Evolutionary conservation across 129 eudicot species (phyloP), one percentile per base, ranked within the genome.

Genomic region (Cynara cardunculus): DNA sequence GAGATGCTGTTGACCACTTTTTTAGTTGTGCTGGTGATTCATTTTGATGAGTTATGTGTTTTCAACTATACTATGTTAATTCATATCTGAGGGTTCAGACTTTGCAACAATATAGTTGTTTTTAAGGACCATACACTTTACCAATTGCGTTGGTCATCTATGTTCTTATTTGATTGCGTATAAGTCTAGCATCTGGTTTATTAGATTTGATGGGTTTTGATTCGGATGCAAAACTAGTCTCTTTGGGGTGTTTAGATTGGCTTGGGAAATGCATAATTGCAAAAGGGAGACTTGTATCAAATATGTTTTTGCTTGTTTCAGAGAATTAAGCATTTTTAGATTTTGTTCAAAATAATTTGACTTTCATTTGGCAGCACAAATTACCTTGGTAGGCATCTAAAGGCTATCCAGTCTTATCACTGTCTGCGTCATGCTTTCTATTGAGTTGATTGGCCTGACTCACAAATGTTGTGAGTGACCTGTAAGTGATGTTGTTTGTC

Each of bases 1-100:
- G 79, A 56, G 69, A 75, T 75, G 49, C 22, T 75, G 79, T 64
- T 64, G 26, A 56, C 79, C 11, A 76, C 72, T 62, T 12, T 76
- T 2, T 76, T 21, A 62, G 41, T 32, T 76, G 61, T 21, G 69
- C 16, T n/a, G 2, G 35, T 74, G 78, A 74, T 37, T 26, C 44
- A 30, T 75, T 31, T 76, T 61, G 59, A 76, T 56, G 12, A 26
- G 27, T 49, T 27, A 74, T 49, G 30, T 76, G 72, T 2, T 49
- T 30, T 31, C 5, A 75, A 22, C 21, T 19, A 5, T 22, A 22
- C 21, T 19, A 61, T 31, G 71, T 12, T 62, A 44, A 30, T 74
- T 14, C 69, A n/a, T 75, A 53, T 53, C 31, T 4, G 8, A 24
- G 3, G 69, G n/a, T 74, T 26, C 18, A n/a, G 32, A 41, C 32